Evolutionary conservation across 31 red algal genomes (phyloP), one percentile per base, ranked within the genome.

Genomic region (Asparagopsis taxiformis): DNA sequence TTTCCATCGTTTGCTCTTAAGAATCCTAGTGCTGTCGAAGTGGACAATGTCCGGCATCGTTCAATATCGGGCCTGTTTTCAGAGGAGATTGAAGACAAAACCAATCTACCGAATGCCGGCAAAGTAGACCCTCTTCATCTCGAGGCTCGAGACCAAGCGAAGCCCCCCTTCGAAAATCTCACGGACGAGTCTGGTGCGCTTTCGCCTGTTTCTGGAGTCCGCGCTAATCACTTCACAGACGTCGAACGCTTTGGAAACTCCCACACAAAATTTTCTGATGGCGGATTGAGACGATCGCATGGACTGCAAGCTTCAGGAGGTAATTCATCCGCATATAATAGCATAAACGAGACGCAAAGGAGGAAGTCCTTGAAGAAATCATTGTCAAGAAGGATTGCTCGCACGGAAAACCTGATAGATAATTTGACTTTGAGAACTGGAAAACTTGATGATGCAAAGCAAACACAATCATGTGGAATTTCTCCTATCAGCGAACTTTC

Each of bases 351-450:
- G n/a, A 25, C 69, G 23, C 25, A 65, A 41, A 83, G 56, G 23
- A 37, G 79, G 33, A 72, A 63, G 25, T 62, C 79, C 2, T 62
- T 83, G 21, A 83, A 83, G 21, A 37, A 55, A 61, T 71, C 79
- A 23, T 63, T 83, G 5, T 83, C 79, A 31, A 83, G 65, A 55
- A 83, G 72, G 58, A 72, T 83, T 55, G 65, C 79, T 13, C 44
- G 67, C 25, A 72, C 79, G 5, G 79, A 72, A 39, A 83, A 66
- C 36, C 65, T 65, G 30, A 13, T 36, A 28, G 63, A 83, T 13
- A 15, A 31, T 4, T 24, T 80, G 53, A 69, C 41, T 30, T 55
- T 51, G 22, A 66, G 25, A 49, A 59, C 59, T 55, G 50, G 44
- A 16, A 62, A 57, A 38, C 15, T 37, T 17, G 22, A 11, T 33